phyloP scores from a whole-genome alignment of 225 moss, liverwort and hornwort species.

The Pseudisothecium myosuroides region DNA sequence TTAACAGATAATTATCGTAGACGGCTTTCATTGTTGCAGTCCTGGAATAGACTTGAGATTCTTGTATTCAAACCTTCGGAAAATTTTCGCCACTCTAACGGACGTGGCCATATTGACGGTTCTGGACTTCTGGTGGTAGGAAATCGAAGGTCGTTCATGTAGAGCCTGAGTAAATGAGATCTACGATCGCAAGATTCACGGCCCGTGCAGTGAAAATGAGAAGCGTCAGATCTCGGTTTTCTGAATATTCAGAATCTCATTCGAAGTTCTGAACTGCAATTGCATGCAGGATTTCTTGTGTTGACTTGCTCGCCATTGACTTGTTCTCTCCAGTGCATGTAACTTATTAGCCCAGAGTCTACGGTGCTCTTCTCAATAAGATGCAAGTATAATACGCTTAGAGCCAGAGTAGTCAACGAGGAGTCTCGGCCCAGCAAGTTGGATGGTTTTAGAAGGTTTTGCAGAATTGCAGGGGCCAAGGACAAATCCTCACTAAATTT shows the following conservation, averaged over 20 bases:
- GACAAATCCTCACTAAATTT: no score
- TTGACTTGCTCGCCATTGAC: background rate
- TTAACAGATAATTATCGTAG: no score
- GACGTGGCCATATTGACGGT: no score
- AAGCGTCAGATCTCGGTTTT: background rate
- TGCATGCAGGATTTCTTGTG: background rate
- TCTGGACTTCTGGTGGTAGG: background rate
- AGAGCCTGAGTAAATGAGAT: background rate
- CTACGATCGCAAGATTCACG: background rate
- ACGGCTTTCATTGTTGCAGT: background rate
- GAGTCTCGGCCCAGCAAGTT: background rate
- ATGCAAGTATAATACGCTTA: no score
- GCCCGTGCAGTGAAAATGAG: background rate
- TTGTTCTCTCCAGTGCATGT: background rate
- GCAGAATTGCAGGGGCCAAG: background rate
- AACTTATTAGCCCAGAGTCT: background rate
- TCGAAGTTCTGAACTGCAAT: background rate
- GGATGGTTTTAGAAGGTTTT: background rate
- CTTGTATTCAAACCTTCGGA: background rate
- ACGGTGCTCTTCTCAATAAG: background rate
- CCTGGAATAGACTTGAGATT: background rate
- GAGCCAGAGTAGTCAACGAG: background rate
- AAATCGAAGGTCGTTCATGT: background rate
- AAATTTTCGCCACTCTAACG: background rate
- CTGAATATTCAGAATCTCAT: background rate